Percentiles rank a stretch among this genome's conserved stretches.
Conservation (phyloP, 140 eudicot genomes). For the Flaveria floridana region DNA sequence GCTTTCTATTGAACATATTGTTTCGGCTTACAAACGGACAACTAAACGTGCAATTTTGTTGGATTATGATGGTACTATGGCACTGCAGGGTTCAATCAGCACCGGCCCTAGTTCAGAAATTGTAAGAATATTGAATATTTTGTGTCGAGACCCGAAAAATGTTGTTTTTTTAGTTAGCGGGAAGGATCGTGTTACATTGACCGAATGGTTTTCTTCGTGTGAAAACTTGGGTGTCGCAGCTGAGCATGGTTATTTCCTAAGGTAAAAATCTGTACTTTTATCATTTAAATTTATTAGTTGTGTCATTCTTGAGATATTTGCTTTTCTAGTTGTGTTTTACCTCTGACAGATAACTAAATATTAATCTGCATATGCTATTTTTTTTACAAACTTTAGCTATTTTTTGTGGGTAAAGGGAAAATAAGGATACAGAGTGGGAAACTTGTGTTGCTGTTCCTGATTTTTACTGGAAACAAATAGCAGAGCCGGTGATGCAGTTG, state of each 20-base stretch:
- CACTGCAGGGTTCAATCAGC: constrained; percentile 49
- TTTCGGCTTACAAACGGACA: constrained; percentile 79
- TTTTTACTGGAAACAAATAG: constrained; percentile 84
- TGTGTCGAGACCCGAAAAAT: constrained; percentile 78
- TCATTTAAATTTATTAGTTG: neutral
- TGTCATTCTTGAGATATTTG: constrained; percentile 10
- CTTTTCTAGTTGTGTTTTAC: neutral
- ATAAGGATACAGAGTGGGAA: constrained; percentile 70
- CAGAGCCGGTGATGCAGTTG: constrained; percentile 80
- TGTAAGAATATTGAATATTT: constrained; percentile 50
- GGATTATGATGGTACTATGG: constrained; percentile 81
- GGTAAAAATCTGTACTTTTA: constrained; percentile 39
- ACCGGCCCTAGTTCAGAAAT: constrained; percentile 59
- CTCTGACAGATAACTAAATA: neutral
- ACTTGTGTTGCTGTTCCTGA: constrained; percentile 62
- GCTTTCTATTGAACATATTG: constrained; percentile 81
- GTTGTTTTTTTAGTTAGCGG: constrained; percentile 83
- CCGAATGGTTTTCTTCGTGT: constrained; percentile 80
- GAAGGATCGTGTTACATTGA: constrained; percentile 58
- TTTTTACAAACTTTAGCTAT: neutral
- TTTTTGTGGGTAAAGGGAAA: constrained; percentile 45
- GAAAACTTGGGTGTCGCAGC: constrained; percentile 77
- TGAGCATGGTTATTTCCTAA: constrained; percentile 86
- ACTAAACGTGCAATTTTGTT: constrained; percentile 77
- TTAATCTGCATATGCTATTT: too few species aligned